Conservation (phyloP, 192 early-diverging fungal species). For the Umbelopsis isabellina region DNA sequence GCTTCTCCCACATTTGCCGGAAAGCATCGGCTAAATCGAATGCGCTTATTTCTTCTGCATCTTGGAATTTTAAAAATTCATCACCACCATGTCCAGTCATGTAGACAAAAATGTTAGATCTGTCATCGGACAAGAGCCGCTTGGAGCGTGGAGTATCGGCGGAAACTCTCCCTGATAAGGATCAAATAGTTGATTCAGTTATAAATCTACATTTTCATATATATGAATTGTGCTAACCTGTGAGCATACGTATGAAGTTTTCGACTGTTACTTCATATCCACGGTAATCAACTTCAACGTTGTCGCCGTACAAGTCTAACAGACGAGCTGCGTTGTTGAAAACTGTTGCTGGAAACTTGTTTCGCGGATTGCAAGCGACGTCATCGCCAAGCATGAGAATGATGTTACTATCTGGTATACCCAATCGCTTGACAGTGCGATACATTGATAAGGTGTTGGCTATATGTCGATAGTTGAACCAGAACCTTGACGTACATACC, state of each 20-base stretch:
- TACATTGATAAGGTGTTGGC: slow-evolving; percentile 99
- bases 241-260: slow-evolving; percentile 95
- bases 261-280: slow-evolving; percentile 99
- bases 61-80: slow-evolving; percentile 99
- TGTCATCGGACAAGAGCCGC: slow-evolving; percentile 91
- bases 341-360: slow-evolving; percentile 89
- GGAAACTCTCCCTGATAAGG: slow-evolving; percentile 71
- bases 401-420: slow-evolving; percentile 98
- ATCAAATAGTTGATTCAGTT: background rate
- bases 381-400: slow-evolving; percentile 99
- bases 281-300: slow-evolving; percentile 98
- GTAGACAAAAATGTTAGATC: slow-evolving; percentile 94
- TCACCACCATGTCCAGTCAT: slow-evolving; percentile 99
- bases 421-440: slow-evolving; percentile 95
- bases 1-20: slow-evolving; percentile 97
- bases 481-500: slow-evolving; percentile 97
- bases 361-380: slow-evolving; percentile 97
- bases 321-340: slow-evolving; percentile 84
- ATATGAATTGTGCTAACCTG: slow-evolving; percentile 50
- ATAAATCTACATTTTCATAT: background rate
- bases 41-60: slow-evolving; percentile 94
- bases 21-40: slow-evolving; percentile 97
- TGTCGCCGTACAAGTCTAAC: slow-evolving; percentile 93
- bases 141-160: slow-evolving; percentile 92
- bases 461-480: slow-evolving; percentile 99